Base-by-base conservation (phyloP, 1,284 basidiomycete species). In the Sanguinoderma infundibulare region DNA sequence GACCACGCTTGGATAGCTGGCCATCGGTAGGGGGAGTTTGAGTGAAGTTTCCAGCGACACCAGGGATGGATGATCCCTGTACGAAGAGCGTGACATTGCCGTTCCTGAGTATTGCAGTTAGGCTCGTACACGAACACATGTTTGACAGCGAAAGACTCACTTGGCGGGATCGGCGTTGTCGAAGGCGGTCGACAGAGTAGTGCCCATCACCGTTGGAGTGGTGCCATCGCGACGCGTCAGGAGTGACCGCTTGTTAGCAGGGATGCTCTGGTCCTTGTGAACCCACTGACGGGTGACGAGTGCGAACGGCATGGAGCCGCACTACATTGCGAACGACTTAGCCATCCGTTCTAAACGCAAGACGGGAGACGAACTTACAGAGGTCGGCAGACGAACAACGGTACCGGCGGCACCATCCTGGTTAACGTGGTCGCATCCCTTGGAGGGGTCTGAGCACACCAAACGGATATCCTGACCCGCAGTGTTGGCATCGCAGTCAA, bases 281-380 rank as follows among this genome's bases (percentile, higher is more conserved):
- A 75, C 66, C 73, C 74, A 79, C 5, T 78, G 72, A 3, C 69
- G 70, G 0, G 79, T 77, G 8, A 86, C 77, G 8, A 81, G 75
- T 0, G 82, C 83, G 64, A 86, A 86, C 0, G 82, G 78, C 59
- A 71, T 77, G 47, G 67, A 64, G 14, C 81, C 80, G 55, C 83
- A 85, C 83, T 26, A 49, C 46, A 12, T 22, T 17, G 39, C 15
- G 28, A 38, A n/a, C 35, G 26, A 9, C 8, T 6, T 7, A 12
- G n/a, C n/a, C n/a, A 64, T 12, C 81, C 80, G 55, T 83, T 85
- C 83, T 42, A 24, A 42, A 22, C 22, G 9, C 20, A 24, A 15
- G 44, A 1, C 7, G 15, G 20, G 0, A 17, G 0, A 12, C 9
- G 15, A n/a, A n/a, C 51, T 22, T 9, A 59, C 58, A 17, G 51